phyloP scores from a whole-genome alignment of 2,329 filamentous ascomycete species.

The Alternaria brassicicola region DNA sequence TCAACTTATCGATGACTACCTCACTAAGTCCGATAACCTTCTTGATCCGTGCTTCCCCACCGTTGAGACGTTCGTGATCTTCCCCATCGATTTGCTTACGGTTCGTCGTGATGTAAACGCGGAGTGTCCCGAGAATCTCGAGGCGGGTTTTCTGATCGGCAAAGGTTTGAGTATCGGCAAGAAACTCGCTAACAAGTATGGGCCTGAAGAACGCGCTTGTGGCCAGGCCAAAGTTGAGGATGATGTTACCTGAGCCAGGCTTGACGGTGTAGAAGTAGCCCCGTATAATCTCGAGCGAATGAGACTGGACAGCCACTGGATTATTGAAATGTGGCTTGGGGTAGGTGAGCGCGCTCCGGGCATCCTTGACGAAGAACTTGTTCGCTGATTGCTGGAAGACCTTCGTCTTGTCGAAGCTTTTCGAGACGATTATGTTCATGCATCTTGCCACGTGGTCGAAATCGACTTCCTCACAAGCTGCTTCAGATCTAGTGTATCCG shows the following conservation, averaged over 20 bases:
- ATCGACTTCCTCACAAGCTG: neutral
- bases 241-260: constrained; percentile 13
- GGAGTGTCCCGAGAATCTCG: too few species aligned
- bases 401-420: neutral
- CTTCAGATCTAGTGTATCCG: too few species aligned
- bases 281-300: constrained; percentile 13
- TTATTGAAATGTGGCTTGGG: too few species aligned
- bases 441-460: neutral
- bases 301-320: neutral
- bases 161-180: constrained; percentile 2
- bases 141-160: too few species aligned
- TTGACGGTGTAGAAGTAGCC: constrained; percentile 21
- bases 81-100: too few species aligned
- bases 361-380: constrained; percentile 13
- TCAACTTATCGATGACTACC: neutral
- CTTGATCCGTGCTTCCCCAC: neutral
- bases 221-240: constrained; percentile 15
- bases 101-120: too few species aligned
- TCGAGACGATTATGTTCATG: constrained; percentile 12
- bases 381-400: constrained; percentile 7
- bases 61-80: neutral
- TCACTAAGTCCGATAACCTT: too few species aligned
- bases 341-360: neutral
- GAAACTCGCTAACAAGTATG: constrained; percentile 15
- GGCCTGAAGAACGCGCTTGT: constrained; percentile 19